Evolutionary conservation across 495 filamentous ascomycete species (phyloP).

Genomic region (Aspergillus ostianus): DNA sequence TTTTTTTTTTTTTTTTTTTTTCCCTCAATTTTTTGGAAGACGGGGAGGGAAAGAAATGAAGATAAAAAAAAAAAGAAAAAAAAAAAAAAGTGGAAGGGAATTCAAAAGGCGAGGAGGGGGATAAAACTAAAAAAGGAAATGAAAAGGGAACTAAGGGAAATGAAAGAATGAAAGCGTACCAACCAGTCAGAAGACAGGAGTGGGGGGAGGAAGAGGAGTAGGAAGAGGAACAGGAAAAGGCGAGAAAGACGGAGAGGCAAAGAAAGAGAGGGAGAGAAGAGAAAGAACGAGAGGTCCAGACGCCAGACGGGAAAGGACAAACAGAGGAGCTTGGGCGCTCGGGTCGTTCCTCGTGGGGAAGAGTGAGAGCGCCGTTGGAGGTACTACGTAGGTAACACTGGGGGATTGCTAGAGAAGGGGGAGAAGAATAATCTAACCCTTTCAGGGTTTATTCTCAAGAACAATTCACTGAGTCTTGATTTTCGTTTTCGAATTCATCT

Average conservation of each 20-base stretch:
- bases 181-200: slow-evolving; percentile 8
- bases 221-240: slow-evolving; percentile 1
- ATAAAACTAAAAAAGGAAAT: slow-evolving; percentile 9
- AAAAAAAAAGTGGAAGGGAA: slow-evolving; percentile 3
- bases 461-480: too few relatives aligned
- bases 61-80: slow-evolving; percentile 1
- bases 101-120: neutral
- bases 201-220: slow-evolving; percentile 6
- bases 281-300: neutral
- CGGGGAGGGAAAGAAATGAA: slow-evolving; percentile 2
- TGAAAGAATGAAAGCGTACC: slow-evolving; percentile 2
- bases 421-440: too few relatives aligned
- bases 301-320: too few relatives aligned
- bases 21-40: slow-evolving; percentile 1
- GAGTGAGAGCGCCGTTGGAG: too few relatives aligned
- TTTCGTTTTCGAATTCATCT: too few relatives aligned
- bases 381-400: neutral
- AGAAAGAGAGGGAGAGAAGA: neutral
- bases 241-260: neutral
- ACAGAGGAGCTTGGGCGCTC: neutral
- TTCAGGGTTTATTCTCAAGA: too few relatives aligned
- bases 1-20: neutral
- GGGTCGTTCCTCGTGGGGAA: neutral
- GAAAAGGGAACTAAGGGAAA: slow-evolving; percentile 8
- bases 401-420: too few relatives aligned